A percentile compares a stretch with the other conserved stretches of the same genome.
These are phyloP conservation scores for Diaporthe citri DNA, from an alignment of 2,329 filamentous ascomycete genomes.

Conservation along the genomic window DNA sequence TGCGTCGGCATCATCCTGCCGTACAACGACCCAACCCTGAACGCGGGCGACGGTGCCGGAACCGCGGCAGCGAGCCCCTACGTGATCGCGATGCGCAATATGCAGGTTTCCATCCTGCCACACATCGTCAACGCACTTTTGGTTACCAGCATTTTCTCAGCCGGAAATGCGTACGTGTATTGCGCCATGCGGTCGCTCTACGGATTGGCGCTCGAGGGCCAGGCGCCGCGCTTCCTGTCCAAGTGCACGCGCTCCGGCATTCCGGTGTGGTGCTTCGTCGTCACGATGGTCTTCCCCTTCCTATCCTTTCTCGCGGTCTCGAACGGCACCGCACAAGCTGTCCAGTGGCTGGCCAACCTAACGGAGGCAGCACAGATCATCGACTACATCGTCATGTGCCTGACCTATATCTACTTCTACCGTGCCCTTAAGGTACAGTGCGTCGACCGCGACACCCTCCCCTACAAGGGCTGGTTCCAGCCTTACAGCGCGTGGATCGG, in stretches of 20 bases:
- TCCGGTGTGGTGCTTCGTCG: conserved; percentile 68
- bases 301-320: conserved; percentile 47
- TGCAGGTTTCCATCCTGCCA: conserved; percentile 65
- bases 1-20: conserved; percentile 76
- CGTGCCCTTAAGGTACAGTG: conserved; percentile 37
- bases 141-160: conserved; percentile 40
- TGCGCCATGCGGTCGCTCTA: conserved; percentile 41
- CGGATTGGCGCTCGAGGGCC: conserved; percentile 39
- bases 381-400: conserved; percentile 66
- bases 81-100: conserved; percentile 71
- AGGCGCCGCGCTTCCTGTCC: conserved; percentile 57
- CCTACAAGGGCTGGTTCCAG: conserved; percentile 72
- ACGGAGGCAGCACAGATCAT: conserved; percentile 71
- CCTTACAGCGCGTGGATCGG: conserved; percentile 68
- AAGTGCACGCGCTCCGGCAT: conserved; percentile 72
- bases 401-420: conserved; percentile 40
- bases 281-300: conserved; percentile 67
- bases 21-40: conserved; percentile 70
- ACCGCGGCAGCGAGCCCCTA: conserved; percentile 72
- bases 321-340: conserved; percentile 39
- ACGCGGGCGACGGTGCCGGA: conserved; percentile 55
- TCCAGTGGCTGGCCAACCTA: conserved; percentile 66
- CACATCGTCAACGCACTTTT: conserved; percentile 69
- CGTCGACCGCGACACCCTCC: conserved; percentile 60
- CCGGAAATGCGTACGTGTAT: conserved; percentile 40